phyloP scores from a whole-genome alignment of 768 basidiomycete genomes.

The Pleurotus salmoneostramineus region DNA sequence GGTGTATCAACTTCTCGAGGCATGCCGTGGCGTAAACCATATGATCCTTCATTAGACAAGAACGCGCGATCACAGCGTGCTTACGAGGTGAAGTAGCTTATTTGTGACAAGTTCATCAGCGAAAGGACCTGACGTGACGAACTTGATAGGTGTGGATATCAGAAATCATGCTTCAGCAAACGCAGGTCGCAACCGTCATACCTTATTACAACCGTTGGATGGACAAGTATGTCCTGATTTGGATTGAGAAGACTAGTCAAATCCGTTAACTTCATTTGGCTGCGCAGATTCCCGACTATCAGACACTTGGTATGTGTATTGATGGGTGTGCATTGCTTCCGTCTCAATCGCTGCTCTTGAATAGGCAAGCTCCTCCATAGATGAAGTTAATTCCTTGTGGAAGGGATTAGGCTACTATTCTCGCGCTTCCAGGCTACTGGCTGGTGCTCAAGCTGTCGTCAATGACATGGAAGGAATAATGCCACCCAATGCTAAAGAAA shows the following conservation, averaged over 20 bases:
- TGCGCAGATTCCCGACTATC: slow-evolving; percentile 75
- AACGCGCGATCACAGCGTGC: slow-evolving; percentile 79
- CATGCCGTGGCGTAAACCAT: slow-evolving; percentile 92
- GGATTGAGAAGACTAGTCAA: not conserved
- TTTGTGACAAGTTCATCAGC: not conserved
- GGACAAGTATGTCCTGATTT: slow-evolving; percentile 47
- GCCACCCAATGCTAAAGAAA: slow-evolving; percentile 73
- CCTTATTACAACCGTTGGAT: slow-evolving; percentile 93
- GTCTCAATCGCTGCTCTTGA: slow-evolving; percentile 11
- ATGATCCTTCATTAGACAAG: slow-evolving; percentile 43
- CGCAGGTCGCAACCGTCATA: slow-evolving; percentile 90
- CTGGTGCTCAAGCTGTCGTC: slow-evolving; percentile 80
- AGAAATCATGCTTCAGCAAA: slow-evolving; percentile 97
- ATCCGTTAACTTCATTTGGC: slow-evolving; percentile 7
- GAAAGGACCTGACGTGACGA: not conserved
- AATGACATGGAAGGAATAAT: slow-evolving; percentile 62
- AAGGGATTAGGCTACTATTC: slow-evolving; percentile 92
- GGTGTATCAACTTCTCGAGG: slow-evolving; percentile 60
- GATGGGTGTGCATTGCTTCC: slow-evolving; percentile 20
- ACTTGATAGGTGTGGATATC: slow-evolving; percentile 73
- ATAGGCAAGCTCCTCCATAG: slow-evolving; percentile 67
- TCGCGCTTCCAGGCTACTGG: slow-evolving; percentile 75
- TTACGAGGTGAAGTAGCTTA: slow-evolving; percentile 65
- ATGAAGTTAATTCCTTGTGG: slow-evolving; percentile 88
- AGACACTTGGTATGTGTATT: slow-evolving; percentile 51